Base-by-base conservation (phyloP, 257 asterid species). In the Coffea canephora region DNA sequence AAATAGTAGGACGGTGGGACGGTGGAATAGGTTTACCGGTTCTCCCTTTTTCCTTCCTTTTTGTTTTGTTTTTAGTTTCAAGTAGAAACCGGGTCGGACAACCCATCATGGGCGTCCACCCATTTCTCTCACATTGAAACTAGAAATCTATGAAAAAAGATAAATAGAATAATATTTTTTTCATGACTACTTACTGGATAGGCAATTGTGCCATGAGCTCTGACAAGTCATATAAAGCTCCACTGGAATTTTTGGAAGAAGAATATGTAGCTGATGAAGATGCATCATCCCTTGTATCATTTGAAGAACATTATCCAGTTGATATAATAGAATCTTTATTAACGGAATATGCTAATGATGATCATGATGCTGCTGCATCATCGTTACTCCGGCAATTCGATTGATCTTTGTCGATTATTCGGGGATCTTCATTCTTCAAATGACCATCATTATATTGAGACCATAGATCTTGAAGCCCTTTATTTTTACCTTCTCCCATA, bases 191-290 rank as follows among this genome's bases (percentile, higher is more conserved):
- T 89, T 81, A 95, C 99, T 91, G 91, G 91, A 93, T 91, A 41
- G 99, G 99, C 74, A 95, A 86, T 74, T 95, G 89, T 23, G 76
- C 86, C 98, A 93, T 91, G 84, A 95, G 88, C 36, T 88, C 92
- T 0, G 99, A 89, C 8, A 95, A 76, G 83, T 91, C 92, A 34
- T 78, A 84, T 1, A 86, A 59, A 69, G 88, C 85, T 74, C 82
- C 87, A 54, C 79, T 75, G 18, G 92, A 89, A 68, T 76, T 83
- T 31, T 83, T 78, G 6, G 89, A 87, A 1, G 80, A 81, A 3
- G 89, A 81, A 9, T 80, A 62, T 0, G 94, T 85, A 2, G 84
- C 79, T 31, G 93, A 86, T 4, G 97, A 86, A 39, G 88, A 78
- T 19, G 89, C 97, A 86, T 94, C 97, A 80, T 94, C 97, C 43